phyloP scores from a whole-genome alignment of 2,329 filamentous ascomycete species.

The Arthroderma sp. region DNA sequence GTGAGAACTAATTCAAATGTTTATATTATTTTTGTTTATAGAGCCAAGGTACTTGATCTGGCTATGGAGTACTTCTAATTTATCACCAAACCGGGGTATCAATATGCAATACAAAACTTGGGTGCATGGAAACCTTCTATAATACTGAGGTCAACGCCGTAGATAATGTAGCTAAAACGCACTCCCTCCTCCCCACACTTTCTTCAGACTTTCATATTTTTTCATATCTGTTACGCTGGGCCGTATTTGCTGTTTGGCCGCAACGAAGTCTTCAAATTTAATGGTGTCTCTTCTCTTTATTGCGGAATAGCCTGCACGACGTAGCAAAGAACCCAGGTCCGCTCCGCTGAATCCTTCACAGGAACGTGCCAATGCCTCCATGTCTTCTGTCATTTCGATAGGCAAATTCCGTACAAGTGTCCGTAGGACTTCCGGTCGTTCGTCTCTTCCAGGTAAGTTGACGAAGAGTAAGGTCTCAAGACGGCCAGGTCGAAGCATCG shows the following conservation, averaged over 20 bases:
- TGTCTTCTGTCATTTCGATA: conserved; percentile 41
- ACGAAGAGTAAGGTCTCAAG: conserved; percentile 83
- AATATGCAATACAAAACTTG: conserved; percentile 2
- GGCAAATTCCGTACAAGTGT: conserved; percentile 47
- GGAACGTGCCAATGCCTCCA: conserved; percentile 55
- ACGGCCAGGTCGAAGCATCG: conserved; percentile 83
- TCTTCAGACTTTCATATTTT: conserved; percentile 45
- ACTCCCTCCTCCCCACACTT: conserved; percentile 36
- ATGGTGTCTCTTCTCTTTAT: conserved; percentile 40
- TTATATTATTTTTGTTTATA: background rate
- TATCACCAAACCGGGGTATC: background rate
- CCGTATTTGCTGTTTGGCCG: conserved; percentile 30
- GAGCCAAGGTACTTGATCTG: background rate
- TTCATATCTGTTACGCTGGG: conserved; percentile 46
- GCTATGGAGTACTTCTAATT: background rate
- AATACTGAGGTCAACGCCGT: background rate
- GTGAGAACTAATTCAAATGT: conserved; percentile 2
- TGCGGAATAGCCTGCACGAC: conserved; percentile 48
- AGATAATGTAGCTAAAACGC: conserved; percentile 7
- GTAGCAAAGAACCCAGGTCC: conserved; percentile 48
- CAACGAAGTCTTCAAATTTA: conserved; percentile 33
- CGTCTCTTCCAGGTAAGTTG: conserved; percentile 64
- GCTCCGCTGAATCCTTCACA: conserved; percentile 70
- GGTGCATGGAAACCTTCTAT: background rate
- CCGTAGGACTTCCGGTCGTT: conserved; percentile 73